phyloP scores from a whole-genome alignment of 129 eudicot genomes.

The Pulicaria dysenterica region DNA sequence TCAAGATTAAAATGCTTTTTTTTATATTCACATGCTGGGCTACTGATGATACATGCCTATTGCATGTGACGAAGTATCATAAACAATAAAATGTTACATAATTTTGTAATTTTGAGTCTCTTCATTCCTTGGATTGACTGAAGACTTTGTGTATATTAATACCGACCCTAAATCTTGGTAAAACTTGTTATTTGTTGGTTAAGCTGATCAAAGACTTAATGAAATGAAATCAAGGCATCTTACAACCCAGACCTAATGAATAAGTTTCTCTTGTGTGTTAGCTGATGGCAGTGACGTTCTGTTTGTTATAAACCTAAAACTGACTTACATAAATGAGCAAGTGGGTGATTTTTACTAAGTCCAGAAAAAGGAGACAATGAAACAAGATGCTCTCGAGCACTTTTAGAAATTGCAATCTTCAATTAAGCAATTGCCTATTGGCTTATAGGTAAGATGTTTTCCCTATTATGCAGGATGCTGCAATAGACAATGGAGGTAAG shows the following conservation, averaged over 20 bases:
- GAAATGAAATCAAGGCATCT: too few relatives aligned
- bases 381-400: constrained; percentile 2
- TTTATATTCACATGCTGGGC: neutral
- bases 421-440: neutral
- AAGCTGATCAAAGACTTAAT: too few relatives aligned
- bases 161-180: too few relatives aligned
- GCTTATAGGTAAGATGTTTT: constrained; percentile 31
- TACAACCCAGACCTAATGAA: too few relatives aligned
- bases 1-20: neutral
- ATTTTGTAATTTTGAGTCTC: too few relatives aligned
- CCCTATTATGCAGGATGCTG: constrained; percentile 51
- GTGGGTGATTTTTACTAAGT: constrained; percentile 17
- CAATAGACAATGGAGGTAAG: constrained; percentile 39
- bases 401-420: neutral
- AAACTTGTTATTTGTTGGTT: too few relatives aligned
- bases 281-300: constrained; percentile 12
- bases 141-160: too few relatives aligned
- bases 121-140: too few relatives aligned
- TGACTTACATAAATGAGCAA: neutral
- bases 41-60: neutral
- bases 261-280: neutral
- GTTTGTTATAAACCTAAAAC: constrained; percentile 1
- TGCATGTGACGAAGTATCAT: too few relatives aligned
- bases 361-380: neutral
- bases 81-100: too few relatives aligned